Conservation (phyloP, 306 rosid genomes). For the Cajanus cajan region DNA sequence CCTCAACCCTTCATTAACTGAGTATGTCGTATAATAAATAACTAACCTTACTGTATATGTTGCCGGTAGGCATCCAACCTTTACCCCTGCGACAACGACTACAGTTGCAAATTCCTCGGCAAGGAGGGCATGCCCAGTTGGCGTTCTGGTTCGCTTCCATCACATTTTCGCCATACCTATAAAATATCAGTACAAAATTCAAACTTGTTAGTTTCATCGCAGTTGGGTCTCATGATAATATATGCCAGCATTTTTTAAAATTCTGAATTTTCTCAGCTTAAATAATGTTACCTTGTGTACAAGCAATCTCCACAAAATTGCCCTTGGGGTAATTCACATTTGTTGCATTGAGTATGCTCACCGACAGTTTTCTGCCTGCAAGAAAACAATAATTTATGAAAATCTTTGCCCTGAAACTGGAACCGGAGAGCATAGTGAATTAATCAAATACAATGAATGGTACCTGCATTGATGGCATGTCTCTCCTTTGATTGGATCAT, state of each 20-base stretch:
- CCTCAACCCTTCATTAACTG: too few species aligned
- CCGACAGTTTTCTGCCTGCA: slow-evolving; percentile 69
- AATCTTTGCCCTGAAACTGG: slow-evolving; percentile 23
- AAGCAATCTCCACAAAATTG: slow-evolving; percentile 85
- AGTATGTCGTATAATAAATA: background rate
- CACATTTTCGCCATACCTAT: slow-evolving; percentile 77
- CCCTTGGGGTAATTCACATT: slow-evolving; percentile 65
- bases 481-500: slow-evolving; percentile 60
- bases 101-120: slow-evolving; percentile 81
- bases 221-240: background rate
- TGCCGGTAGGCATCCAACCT: slow-evolving; percentile 80
- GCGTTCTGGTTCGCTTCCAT: slow-evolving; percentile 45
- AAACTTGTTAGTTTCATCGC: slow-evolving; percentile 5
- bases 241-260: background rate
- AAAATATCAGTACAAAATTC: background rate
- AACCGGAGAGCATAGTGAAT: background rate
- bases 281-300: slow-evolving; percentile 60
- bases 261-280: background rate
- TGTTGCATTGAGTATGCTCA: slow-evolving; percentile 53
- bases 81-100: slow-evolving; percentile 61
- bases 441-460: background rate
- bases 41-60: slow-evolving; percentile 62
- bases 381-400: slow-evolving; percentile 22
- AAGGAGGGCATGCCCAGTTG: slow-evolving; percentile 67
- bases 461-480: slow-evolving; percentile 91